These are phyloP conservation scores for Metschnikowia colocasiae DNA, from an alignment of 805 yeast genomes.

Conservation along the genomic window DNA sequence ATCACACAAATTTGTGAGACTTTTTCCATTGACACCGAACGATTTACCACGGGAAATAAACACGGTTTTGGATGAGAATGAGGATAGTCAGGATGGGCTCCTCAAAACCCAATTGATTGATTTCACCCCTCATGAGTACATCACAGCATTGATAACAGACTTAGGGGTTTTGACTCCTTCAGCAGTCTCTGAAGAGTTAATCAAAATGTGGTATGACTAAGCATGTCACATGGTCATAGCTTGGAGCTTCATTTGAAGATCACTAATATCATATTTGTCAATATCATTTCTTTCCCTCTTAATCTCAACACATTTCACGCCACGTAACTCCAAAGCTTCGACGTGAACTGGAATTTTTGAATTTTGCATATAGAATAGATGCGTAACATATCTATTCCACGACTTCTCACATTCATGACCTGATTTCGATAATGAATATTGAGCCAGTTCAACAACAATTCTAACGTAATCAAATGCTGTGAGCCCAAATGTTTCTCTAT, in stretches of 20 bases:
- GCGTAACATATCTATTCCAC: conserved; percentile 56
- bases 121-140: conserved; percentile 92
- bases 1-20: conserved; percentile 91
- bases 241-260: conserved; percentile 24
- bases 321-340: conserved; percentile 35
- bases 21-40: conserved; percentile 90
- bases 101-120: conserved; percentile 53
- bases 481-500: conserved; percentile 76
- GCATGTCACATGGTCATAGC: background rate
- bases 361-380: conserved; percentile 51
- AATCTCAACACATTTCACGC: conserved; percentile 47
- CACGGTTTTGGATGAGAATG: conserved; percentile 21
- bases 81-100: conserved; percentile 21
- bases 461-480: conserved; percentile 56
- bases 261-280: conserved; percentile 40
- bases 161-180: conserved; percentile 95
- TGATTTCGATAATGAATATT: conserved; percentile 43
- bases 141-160: conserved; percentile 94
- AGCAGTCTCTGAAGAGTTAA: conserved; percentile 97
- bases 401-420: conserved; percentile 14
- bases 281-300: conserved; percentile 19
- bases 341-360: conserved; percentile 51
- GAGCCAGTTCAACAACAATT: conserved; percentile 52
- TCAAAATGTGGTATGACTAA: conserved; percentile 95
- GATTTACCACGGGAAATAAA: conserved; percentile 63